Evolutionary conservation across 768 basidiomycete genomes (phyloP).

Genomic region (Tephrocybe sp.): DNA sequence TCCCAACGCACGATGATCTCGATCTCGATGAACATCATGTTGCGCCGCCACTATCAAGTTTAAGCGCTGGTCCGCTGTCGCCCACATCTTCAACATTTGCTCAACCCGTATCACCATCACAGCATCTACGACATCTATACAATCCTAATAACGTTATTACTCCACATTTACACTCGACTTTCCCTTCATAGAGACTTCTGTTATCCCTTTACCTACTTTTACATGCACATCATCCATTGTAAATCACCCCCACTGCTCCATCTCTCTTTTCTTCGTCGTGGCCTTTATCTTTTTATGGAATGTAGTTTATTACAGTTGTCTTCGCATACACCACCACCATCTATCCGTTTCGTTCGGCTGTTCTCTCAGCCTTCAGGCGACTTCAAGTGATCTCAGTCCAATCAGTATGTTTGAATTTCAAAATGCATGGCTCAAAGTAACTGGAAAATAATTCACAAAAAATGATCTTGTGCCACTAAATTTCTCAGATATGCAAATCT

Average conservation of each 20-base stretch:
- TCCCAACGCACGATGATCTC: slow-evolving; percentile 38
- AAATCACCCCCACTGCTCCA: slow-evolving; percentile 2
- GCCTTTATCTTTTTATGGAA: background rate
- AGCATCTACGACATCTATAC: slow-evolving; percentile 7
- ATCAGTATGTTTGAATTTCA: no score
- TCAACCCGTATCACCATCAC: background rate
- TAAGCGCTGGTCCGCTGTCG: background rate
- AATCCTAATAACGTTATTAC: background rate
- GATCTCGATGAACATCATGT: slow-evolving; percentile 2
- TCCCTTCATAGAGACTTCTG: slow-evolving; percentile 1
- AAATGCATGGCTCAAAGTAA: no score
- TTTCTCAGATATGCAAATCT: no score
- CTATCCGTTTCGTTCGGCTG: no score
- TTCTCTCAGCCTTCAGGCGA: no score
- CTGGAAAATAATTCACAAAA: no score
- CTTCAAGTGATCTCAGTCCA: no score
- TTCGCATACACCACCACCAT: background rate
- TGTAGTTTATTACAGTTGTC: slow-evolving; percentile 6
- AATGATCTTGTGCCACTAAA: no score
- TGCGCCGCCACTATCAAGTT: slow-evolving; percentile 1
- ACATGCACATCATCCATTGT: slow-evolving; percentile 2
- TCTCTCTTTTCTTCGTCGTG: background rate
- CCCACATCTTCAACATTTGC: background rate
- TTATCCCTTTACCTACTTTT: background rate
- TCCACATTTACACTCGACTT: background rate